Percentiles rank a stretch among this genome's conserved stretches.
Conservation (phyloP, 139 green algal genomes). For the Eudorina sp. region DNA sequence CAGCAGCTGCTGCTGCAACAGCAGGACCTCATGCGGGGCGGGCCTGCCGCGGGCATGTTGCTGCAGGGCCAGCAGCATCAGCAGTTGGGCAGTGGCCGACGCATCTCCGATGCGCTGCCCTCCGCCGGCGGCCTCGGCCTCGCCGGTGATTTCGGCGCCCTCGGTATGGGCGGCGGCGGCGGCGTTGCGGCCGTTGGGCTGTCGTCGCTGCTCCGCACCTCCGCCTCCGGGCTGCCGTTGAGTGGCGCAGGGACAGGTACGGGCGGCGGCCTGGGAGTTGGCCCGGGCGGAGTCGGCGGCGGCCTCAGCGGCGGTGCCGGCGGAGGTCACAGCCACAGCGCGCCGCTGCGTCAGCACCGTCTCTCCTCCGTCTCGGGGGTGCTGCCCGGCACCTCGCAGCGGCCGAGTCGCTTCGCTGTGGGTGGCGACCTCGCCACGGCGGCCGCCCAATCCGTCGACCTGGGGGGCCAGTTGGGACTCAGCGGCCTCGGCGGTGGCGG, state of each 20-base stretch:
- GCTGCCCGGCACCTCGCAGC: not conserved
- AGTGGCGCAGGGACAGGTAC: no score
- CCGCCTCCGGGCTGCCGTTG: not conserved
- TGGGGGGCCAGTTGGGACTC: not conserved
- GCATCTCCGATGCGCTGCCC: not conserved
- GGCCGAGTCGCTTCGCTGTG: not conserved
- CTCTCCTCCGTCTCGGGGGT: not conserved
- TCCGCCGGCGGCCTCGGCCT: not conserved
- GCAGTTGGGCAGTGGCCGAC: no score
- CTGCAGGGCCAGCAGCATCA: no score
- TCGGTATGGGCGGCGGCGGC: no score
- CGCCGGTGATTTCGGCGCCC: not conserved
- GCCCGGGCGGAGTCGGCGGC: not conserved
- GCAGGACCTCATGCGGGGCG: no score
- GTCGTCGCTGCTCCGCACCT: not conserved
- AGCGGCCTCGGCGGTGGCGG: not conserved
- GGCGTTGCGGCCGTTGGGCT: not conserved
- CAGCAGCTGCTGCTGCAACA: constrained; percentile 37
- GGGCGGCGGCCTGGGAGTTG: not conserved
- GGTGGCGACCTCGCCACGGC: not conserved
- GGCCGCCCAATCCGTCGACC: not conserved
- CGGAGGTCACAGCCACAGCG: not conserved
- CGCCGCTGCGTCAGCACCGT: constrained; percentile 37
- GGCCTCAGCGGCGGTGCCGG: not conserved
- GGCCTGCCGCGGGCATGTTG: no score